Conservation (phyloP, 192 early-diverging fungal genomes). For the Backusella parvicylindrica region DNA sequence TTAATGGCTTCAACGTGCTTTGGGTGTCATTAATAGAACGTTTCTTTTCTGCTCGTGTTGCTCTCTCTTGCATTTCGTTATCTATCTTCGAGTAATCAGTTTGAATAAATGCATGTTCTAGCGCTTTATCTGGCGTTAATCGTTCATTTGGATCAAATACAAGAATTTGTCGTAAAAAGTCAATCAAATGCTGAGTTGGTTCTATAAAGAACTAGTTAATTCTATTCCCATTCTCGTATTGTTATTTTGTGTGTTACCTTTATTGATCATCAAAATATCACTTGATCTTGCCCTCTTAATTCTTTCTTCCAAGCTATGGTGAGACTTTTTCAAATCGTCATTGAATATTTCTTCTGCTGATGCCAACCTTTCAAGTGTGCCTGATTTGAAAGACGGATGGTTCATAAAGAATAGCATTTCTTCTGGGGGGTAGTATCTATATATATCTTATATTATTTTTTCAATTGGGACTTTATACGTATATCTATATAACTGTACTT, state of each 20-base stretch:
- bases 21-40: not conserved
- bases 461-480: not conserved
- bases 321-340: not conserved
- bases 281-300: not conserved
- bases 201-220: not conserved
- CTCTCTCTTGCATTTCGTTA: not conserved
- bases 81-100: conserved; percentile 24
- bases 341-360: not conserved
- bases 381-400: conserved; percentile 15
- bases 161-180: conserved; percentile 73
- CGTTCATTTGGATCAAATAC: conserved; percentile 70
- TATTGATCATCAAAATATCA: not conserved
- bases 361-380: too few species aligned
- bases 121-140: conserved; percentile 75
- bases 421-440: conserved; percentile 20
- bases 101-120: conserved; percentile 76
- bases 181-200: conserved; percentile 16
- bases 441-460: not conserved
- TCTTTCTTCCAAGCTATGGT: not conserved
- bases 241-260: too few species aligned
- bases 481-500: conserved; percentile 5
- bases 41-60: not conserved
- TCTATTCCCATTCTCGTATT: too few species aligned
- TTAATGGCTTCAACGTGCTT: not conserved
- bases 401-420: conserved; percentile 13